Evolutionary conservation across 495 filamentous ascomycete species (phyloP), one percentile per base, ranked within the genome.

Genomic region (Neurospora sp.): DNA sequence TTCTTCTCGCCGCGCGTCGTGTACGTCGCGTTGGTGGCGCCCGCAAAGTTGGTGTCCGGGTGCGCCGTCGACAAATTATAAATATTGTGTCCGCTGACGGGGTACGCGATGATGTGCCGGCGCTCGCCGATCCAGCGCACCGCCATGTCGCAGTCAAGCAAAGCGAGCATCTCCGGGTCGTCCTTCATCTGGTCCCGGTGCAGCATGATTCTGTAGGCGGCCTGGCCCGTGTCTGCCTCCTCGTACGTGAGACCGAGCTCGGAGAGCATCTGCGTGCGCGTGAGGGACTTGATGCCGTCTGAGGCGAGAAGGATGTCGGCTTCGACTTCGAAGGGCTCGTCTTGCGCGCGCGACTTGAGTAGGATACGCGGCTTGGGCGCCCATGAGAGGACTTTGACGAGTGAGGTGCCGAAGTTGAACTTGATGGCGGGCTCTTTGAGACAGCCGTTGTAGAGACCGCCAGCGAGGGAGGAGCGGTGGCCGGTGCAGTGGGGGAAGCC

Each of bases 201-300:
- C 72, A 94, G 88, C 89, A 94, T 91, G 83, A 96, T 94, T 16
- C 92, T 87, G 85, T 94, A 95, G n/a, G 91, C 92, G 17, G 92
- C 92, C 78, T 94, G 90, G 40, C 91, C 84, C 40, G 90, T 94
- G 77, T 94, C 91, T 71, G 88, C 84, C 78, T 92, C 88, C 70
- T 87, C 82, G 35, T 87, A 87, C 9, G 84, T 74, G 74, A 87
- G 81, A 73, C 85, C 82, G 7, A 91, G 81, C 20, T 79, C 74
- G 39, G 84, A 81, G 17, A 93, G 86, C 85, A 94, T 89, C 45
- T 85, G 82, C 9, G 84, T 81, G 38, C 91, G 89, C 65, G 90
- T 88, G 68, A 80, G 71, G 72, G 86, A 89, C 81, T 93, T 94
- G 79, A 95, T 89, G 45, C 92, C 92, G 75, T 96, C 92, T 3